Evolutionary conservation across 2,329 filamentous ascomycete genomes (phyloP).

Genomic region (Colletotrichum echinochloae): DNA sequence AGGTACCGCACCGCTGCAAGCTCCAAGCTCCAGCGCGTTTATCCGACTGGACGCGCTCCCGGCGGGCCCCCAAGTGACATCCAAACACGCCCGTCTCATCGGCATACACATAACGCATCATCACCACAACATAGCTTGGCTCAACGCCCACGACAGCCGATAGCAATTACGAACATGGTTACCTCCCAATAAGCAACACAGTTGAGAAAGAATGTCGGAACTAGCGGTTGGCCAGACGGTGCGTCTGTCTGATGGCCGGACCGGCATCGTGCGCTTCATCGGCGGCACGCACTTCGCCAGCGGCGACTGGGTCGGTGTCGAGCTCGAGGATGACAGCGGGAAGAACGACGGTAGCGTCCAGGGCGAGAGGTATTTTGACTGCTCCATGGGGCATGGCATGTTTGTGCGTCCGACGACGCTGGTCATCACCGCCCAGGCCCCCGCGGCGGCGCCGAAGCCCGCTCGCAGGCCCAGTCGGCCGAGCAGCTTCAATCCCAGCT

Average conservation of each 20-base stretch:
- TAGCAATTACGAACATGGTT: conserved; percentile 33
- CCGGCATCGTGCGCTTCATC: conserved; percentile 82
- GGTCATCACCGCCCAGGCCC: conserved; percentile 65
- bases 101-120: conserved; percentile 26
- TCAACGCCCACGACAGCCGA: conserved; percentile 14
- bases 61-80: conserved; percentile 28
- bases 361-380: conserved; percentile 90
- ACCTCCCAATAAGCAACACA: conserved; percentile 22
- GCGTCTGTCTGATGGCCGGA: conserved; percentile 81
- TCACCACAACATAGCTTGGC: conserved; percentile 20
- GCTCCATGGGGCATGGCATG: conserved; percentile 80
- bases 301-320: conserved; percentile 90
- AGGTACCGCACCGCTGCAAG: conserved; percentile 5
- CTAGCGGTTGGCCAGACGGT: conserved; percentile 78
- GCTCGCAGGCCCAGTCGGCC: conserved; percentile 59
- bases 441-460: conserved; percentile 50
- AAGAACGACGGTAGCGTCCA: conserved; percentile 96
- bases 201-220: conserved; percentile 62
- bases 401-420: conserved; percentile 84
- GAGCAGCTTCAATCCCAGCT: conserved; percentile 60
- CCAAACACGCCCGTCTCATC: conserved; percentile 29
- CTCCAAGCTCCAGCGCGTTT: conserved; percentile 34
- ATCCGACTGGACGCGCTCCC: conserved; percentile 36
- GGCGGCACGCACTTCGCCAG: conserved; percentile 83
- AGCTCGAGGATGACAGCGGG: conserved; percentile 82